phyloP scores from a whole-genome alignment of 805 yeast genomes.

The Hagleromyces aurorensis region DNA sequence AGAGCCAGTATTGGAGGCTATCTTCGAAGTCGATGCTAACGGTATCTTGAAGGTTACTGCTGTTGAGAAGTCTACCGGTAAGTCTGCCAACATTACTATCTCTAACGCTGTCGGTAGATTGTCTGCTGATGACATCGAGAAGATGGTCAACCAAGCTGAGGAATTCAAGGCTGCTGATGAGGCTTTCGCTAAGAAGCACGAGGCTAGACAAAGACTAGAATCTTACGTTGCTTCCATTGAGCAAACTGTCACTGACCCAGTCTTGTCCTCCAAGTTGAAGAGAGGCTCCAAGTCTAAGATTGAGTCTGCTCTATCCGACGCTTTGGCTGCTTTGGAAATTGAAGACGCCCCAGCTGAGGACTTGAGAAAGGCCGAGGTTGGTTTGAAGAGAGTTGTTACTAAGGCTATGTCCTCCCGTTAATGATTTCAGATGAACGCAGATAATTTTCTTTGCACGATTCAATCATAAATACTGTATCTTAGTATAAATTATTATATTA shows the following conservation, averaged over 20 bases:
- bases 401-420: conserved; percentile 98
- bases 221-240: conserved; percentile 95
- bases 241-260: conserved; percentile 96
- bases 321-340: conserved; percentile 93
- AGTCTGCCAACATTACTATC: conserved; percentile 96
- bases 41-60: conserved; percentile 99
- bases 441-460: too few relatives aligned
- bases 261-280: conserved; percentile 95
- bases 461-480: conserved; percentile 15
- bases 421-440: conserved; percentile 33
- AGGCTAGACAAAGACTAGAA: conserved; percentile 98
- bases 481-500: conserved; percentile 15
- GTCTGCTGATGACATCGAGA: conserved; percentile 91
- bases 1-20: conserved; percentile 98
- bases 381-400: conserved; percentile 98
- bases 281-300: conserved; percentile 94
- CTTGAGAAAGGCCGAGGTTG: conserved; percentile 98
- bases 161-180: conserved; percentile 98
- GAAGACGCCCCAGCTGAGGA: conserved; percentile 97
- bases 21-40: conserved; percentile 98
- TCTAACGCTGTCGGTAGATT: conserved; percentile 99
- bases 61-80: conserved; percentile 97
- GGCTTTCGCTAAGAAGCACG: conserved; percentile 98
- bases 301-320: conserved; percentile 96
- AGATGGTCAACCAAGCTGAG: conserved; percentile 98